Evolutionary conservation across 805 yeast species (phyloP).

Genomic region (Clavispora phyllophila): DNA sequence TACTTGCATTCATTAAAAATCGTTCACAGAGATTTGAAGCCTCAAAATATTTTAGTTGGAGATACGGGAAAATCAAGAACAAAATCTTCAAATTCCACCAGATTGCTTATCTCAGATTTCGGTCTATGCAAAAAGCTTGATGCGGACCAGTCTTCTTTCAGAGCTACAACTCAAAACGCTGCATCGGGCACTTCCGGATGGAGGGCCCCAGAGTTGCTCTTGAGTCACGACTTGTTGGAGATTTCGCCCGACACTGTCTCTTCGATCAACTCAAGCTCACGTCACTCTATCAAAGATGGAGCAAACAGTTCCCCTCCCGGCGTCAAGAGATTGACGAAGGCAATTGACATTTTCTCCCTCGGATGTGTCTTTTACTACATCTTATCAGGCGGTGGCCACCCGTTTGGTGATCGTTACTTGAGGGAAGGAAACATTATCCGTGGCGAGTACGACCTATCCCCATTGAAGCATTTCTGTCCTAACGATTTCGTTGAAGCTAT

Average conservation of each 20-base stretch:
- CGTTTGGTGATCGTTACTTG: constrained; percentile 87
- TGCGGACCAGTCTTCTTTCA: constrained; percentile 85
- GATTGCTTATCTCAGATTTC: constrained; percentile 88
- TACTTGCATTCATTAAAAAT: constrained; percentile 86
- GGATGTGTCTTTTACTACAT: constrained; percentile 94
- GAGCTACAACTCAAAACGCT: constrained; percentile 87
- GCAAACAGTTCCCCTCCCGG: constrained; percentile 28
- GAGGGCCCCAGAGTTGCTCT: constrained; percentile 90
- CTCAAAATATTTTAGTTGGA: constrained; percentile 86
- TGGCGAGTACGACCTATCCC: constrained; percentile 49
- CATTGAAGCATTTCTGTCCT: constrained; percentile 39
- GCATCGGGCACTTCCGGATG: constrained; percentile 95
- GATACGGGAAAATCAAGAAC: constrained; percentile 22
- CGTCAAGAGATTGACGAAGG: constrained; percentile 67
- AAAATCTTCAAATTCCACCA: constrained; percentile 20
- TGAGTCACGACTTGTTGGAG: constrained; percentile 32
- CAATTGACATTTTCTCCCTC: constrained; percentile 88
- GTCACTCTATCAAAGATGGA: constrained; percentile 10
- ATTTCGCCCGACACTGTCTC: constrained; percentile 36
- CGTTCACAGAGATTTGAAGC: constrained; percentile 92
- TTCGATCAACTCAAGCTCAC: constrained; percentile 18
- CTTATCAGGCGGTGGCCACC: constrained; percentile 79
- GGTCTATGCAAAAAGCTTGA: constrained; percentile 93
- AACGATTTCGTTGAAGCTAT: constrained; percentile 56
- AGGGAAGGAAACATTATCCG: constrained; percentile 86